phyloP scores from a whole-genome alignment of 2,329 filamentous ascomycete species.

The Aspergillaceae sp. region DNA sequence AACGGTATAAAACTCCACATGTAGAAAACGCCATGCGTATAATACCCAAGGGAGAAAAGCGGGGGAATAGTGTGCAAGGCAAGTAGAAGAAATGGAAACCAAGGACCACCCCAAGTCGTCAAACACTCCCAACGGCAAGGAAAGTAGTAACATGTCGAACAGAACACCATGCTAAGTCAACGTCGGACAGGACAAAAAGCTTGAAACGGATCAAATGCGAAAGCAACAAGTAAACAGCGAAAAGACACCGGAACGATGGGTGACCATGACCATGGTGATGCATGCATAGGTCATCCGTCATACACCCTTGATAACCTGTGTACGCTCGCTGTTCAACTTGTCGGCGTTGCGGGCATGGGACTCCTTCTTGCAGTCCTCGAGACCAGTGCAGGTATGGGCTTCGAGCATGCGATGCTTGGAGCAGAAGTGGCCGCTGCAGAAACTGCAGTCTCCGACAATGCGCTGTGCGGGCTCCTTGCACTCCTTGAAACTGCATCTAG shows the following conservation, averaged over 20 bases:
- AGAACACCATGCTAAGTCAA: slow-evolving; percentile 27
- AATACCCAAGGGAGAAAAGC: not conserved
- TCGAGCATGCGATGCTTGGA: slow-evolving; percentile 90
- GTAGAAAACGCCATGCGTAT: slow-evolving; percentile 5
- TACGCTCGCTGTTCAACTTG: slow-evolving; percentile 85
- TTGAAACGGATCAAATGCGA: not conserved
- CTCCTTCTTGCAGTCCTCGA: slow-evolving; percentile 97
- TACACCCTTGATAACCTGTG: slow-evolving; percentile 85
- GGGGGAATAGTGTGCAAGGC: too few relatives aligned
- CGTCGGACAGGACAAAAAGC: slow-evolving; percentile 5
- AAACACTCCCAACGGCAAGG: not conserved
- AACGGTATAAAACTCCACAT: not conserved
- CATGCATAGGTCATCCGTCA: slow-evolving; percentile 35
- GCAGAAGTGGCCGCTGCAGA: slow-evolving; percentile 91
- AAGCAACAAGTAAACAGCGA: slow-evolving; percentile 6
- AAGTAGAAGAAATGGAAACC: slow-evolving; percentile 3
- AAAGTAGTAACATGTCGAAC: slow-evolving; percentile 1
- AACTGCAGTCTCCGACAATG: slow-evolving; percentile 92
- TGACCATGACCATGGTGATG: too few relatives aligned
- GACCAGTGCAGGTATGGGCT: slow-evolving; percentile 82
- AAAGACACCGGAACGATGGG: too few relatives aligned
- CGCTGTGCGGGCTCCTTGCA: slow-evolving; percentile 82
- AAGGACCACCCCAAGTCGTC: slow-evolving; percentile 1
- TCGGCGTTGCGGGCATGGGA: slow-evolving; percentile 89
- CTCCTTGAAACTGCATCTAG: slow-evolving; percentile 77